These are phyloP conservation scores for Gossypium anomalum DNA, from an alignment of 345 rosid species.

Conservation along the genomic window DNA sequence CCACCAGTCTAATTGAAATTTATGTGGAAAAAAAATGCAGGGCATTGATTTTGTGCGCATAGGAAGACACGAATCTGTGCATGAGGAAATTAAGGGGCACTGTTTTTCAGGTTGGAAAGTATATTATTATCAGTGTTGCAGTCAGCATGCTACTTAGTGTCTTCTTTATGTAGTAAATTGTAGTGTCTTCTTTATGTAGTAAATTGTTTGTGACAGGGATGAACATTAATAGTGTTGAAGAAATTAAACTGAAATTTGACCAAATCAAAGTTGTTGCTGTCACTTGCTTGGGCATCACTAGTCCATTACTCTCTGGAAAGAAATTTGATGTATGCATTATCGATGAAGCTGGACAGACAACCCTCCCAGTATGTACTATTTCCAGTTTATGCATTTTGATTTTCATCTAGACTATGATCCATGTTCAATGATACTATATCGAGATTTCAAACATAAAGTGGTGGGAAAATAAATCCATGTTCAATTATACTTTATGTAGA, in stretches of 20 bases:
- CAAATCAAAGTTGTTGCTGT: constrained; percentile 90
- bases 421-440: constrained; percentile 6
- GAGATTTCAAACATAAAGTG: neutral
- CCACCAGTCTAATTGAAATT: neutral
- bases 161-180: constrained; percentile 23
- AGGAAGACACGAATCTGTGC: constrained; percentile 86
- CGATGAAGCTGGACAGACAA: constrained; percentile 98
- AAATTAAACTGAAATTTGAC: constrained; percentile 58
- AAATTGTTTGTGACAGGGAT: constrained; percentile 42
- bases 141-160: constrained; percentile 10
- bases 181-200: constrained; percentile 23
- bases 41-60: constrained; percentile 81
- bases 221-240: constrained; percentile 52
- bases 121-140: constrained; percentile 11
- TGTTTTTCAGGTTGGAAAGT: constrained; percentile 64
- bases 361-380: constrained; percentile 68
- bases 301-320: constrained; percentile 80
- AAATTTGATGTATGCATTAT: constrained; percentile 89
- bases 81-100: constrained; percentile 65
- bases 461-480: constrained; percentile 6
- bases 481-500: neutral
- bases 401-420: constrained; percentile 8
- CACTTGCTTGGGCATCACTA: constrained; percentile 85
- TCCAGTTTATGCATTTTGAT: constrained; percentile 16
- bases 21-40: constrained; percentile 29